Evolutionary conservation across 495 filamentous ascomycete genomes (phyloP).

Genomic region (Daldinia vernicosa): DNA sequence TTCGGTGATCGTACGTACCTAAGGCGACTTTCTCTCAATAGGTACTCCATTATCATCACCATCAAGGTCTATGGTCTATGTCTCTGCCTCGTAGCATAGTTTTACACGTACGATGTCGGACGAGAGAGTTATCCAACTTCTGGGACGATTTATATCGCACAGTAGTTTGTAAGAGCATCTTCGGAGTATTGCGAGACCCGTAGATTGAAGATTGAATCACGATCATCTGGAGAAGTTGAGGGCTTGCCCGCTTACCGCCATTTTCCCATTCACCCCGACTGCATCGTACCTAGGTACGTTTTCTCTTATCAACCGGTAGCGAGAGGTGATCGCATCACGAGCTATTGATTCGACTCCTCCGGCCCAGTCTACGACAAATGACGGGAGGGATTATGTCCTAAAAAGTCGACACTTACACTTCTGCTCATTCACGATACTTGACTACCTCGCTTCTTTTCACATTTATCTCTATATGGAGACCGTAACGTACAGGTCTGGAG

Average conservation of each 20-base stretch:
- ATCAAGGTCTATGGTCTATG: not conserved
- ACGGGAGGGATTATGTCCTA: not conserved
- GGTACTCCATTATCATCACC: not conserved
- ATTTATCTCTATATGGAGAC: not conserved
- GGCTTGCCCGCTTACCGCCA: conserved; percentile 22
- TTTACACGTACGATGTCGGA: conserved; percentile 41
- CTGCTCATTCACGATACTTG: not conserved
- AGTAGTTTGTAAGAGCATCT: not conserved
- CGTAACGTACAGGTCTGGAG: no score
- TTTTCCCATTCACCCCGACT: conserved; percentile 2
- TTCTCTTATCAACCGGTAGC: conserved; percentile 29
- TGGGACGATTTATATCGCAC: not conserved
- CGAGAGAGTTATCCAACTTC: conserved; percentile 16
- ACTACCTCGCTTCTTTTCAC: not conserved
- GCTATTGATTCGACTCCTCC: conserved; percentile 1
- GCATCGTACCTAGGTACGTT: not conserved
- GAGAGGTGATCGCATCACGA: conserved; percentile 24
- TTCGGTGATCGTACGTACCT: conserved; percentile 20
- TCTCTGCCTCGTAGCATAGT: not conserved
- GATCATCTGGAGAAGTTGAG: not conserved
- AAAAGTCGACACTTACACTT: not conserved
- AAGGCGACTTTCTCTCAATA: conserved; percentile 7
- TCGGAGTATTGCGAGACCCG: conserved; percentile 21
- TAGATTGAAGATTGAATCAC: not conserved
- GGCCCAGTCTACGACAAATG: not conserved